Evolutionary conservation across 257 asterid species (phyloP).

Genomic region (Dorcoceras hygrometricum): DNA sequence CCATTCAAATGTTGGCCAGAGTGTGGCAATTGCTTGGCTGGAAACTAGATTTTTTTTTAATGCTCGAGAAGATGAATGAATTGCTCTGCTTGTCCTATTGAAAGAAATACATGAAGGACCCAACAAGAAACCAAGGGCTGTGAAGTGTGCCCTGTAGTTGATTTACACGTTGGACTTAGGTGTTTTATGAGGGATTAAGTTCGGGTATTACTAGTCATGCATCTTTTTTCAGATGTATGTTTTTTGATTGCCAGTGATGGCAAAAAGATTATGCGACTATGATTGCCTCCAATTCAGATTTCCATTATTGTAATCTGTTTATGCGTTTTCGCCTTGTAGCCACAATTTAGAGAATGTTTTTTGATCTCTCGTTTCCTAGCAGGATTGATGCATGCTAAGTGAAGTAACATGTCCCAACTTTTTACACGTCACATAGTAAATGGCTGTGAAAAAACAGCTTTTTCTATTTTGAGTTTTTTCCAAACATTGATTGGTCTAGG

Average conservation of each 20-base stretch:
- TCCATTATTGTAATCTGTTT: neutral
- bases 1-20: neutral
- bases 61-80: neutral
- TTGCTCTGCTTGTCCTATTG: neutral
- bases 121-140: neutral
- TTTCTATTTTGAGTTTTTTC: neutral
- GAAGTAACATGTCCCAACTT: neutral
- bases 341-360: neutral
- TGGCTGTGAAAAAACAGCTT: neutral
- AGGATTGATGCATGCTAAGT: neutral
- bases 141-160: neutral
- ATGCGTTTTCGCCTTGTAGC: neutral
- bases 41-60: neutral
- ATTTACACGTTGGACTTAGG: neutral
- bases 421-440: neutral
- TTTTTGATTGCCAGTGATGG: neutral
- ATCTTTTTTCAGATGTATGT: neutral
- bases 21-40: neutral
- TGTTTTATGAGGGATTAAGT: neutral
- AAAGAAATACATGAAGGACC: neutral
- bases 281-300: neutral
- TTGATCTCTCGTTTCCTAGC: neutral
- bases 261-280: neutral
- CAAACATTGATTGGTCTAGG: neutral
- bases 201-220: neutral